Base-by-base conservation (phyloP, 352 stramenopile species). In the Phytophthora macrochlamydospora region DNA sequence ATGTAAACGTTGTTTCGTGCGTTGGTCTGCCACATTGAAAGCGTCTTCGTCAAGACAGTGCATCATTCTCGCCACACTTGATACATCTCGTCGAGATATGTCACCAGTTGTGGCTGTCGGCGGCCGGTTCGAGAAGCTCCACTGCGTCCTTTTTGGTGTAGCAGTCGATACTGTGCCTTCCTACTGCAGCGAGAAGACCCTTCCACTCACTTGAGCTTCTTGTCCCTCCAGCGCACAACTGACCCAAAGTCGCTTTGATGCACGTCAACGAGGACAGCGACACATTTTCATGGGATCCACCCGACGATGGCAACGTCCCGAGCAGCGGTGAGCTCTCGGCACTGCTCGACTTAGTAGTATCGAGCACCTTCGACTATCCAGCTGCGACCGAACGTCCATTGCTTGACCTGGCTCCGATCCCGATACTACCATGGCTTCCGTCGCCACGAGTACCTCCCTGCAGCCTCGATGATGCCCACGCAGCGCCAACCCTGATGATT, bases 261-360 rank as follows among this genome's bases (percentile, higher is more conserved):
- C 63, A 37, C 31, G 61, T 65, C 43, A 62, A 59, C 59, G 62
- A 67, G 0, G 56, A 59, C 18, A 24, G 18, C 18, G 18, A 49
- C 13, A 49, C 12, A 29, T 49, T 24, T 8, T 49, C 8, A 24
- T 24, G 18, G 18, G 18, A 24, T 24, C 18, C 18, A 24, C 18
- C 18, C 18, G 18, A 24, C 18, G 18, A 24, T 24, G 18, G 18
- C 18, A 24, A 44, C 33, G 11, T 29, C 65, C 18, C 45, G 8
- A 52, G 14, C 29, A 57, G n/a, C 46, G 69, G 2, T 44, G 58
- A 78, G 4, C 28, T 70, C 18, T 43, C 42, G 1, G 45, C 59
- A 2, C 52, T 75, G n/a, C 51, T 78, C 13, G 29, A 78, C 24
- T 62, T 78, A 37, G 62, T 78, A 7, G 65, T 75, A 49, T 64